Evolutionary conservation across 495 filamentous ascomycete genomes (phyloP).

Genomic region (Hypoxylon intermedium): DNA sequence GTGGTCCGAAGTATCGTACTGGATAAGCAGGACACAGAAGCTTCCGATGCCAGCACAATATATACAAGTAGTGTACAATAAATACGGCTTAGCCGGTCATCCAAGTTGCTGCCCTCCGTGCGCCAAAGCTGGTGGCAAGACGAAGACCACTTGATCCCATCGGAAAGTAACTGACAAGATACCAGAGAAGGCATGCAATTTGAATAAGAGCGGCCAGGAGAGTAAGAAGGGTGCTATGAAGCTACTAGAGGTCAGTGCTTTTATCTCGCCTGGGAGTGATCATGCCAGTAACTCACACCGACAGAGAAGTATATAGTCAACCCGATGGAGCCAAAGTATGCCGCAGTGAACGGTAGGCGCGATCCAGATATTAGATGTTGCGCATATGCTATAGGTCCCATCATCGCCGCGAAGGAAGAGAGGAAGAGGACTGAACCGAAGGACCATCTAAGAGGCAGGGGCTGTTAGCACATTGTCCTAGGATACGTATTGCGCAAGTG

Average conservation of each 20-base stretch:
- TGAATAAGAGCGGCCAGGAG: slow-evolving; percentile 83
- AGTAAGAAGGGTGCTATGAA: slow-evolving; percentile 80
- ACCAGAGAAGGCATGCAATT: slow-evolving; percentile 84
- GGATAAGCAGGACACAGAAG: neutral
- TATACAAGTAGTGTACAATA: slow-evolving; percentile 25
- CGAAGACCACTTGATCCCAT: slow-evolving; percentile 91
- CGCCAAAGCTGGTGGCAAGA: slow-evolving; percentile 85
- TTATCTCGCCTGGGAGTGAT: neutral
- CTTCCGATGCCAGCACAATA: neutral
- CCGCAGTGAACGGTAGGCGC: slow-evolving; percentile 90
- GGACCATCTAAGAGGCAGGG: slow-evolving; percentile 74
- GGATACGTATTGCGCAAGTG: slow-evolving; percentile 4
- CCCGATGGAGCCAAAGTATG: slow-evolving; percentile 94
- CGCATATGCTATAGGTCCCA: slow-evolving; percentile 83
- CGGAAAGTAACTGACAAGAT: slow-evolving; percentile 96
- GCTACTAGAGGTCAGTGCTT: slow-evolving; percentile 58
- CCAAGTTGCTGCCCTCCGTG: slow-evolving; percentile 84
- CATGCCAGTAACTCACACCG: slow-evolving; percentile 70
- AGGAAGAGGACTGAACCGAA: slow-evolving; percentile 90
- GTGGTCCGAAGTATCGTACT: neutral
- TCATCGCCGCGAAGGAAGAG: slow-evolving; percentile 89
- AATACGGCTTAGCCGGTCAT: slow-evolving; percentile 68
- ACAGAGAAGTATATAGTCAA: slow-evolving; percentile 91
- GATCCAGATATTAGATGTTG: slow-evolving; percentile 85
- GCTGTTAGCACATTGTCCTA: slow-evolving; percentile 19